These are phyloP conservation scores for Oropetium thomaeum DNA, from an alignment of 176 grass and related monocot species.

Conservation along the genomic window DNA sequence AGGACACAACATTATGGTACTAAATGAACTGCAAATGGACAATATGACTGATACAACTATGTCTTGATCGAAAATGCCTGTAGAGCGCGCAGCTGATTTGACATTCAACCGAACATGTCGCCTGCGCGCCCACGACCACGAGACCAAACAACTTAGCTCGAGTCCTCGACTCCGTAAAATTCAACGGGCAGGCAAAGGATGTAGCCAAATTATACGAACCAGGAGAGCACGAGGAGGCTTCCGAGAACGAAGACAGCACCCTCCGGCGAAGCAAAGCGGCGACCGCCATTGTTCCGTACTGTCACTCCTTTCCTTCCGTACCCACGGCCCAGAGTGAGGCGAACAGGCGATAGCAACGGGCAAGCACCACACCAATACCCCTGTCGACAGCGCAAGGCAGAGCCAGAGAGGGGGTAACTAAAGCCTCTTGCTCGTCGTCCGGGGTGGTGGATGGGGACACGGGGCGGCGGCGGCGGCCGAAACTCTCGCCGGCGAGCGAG, in stretches of 20 bases:
- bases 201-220: slow-evolving; percentile 4
- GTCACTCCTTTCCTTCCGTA: not conserved
- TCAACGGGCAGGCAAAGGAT: not conserved
- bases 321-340: not conserved
- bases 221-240: not conserved
- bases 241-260: not conserved
- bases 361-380: not conserved
- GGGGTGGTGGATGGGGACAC: not conserved
- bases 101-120: slow-evolving; percentile 36
- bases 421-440: not conserved
- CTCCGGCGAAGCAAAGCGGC: slow-evolving; percentile 35
- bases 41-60: not conserved
- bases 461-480: not conserved
- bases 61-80: not conserved
- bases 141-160: not conserved
- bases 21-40: not conserved
- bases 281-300: slow-evolving; percentile 26
- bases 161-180: not conserved
- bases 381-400: not conserved
- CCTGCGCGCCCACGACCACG: not conserved
- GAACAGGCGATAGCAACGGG: not conserved
- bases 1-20: not conserved
- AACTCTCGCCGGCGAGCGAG: not conserved
- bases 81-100: not conserved
- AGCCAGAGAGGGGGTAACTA: not conserved